Conservation (phyloP, 805 yeast genomes). For the Pichia manshurica region DNA sequence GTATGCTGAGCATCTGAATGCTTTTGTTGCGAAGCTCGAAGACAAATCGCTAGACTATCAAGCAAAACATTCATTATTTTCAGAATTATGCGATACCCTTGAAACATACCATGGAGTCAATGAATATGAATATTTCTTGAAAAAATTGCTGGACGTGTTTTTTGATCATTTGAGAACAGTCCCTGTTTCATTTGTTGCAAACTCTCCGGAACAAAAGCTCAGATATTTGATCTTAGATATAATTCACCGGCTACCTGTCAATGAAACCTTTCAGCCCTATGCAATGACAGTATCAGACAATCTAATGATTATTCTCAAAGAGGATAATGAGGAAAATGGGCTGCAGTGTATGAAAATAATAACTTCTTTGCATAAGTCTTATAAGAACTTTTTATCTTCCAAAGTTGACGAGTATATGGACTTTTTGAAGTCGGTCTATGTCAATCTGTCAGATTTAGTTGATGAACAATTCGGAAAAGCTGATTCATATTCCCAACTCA, state of each 20-base stretch:
- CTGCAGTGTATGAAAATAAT: conserved; percentile 82
- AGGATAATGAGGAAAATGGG: conserved; percentile 95
- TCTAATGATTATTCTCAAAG: conserved; percentile 53
- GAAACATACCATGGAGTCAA: conserved; percentile 77
- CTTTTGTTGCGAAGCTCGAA: conserved; percentile 56
- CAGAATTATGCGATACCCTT: conserved; percentile 80
- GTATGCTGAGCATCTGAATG: conserved; percentile 54
- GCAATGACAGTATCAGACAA: conserved; percentile 54
- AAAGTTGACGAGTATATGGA: conserved; percentile 76
- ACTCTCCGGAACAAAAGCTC: conserved; percentile 69
- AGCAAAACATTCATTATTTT: conserved; percentile 59
- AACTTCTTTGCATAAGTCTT: conserved; percentile 80
- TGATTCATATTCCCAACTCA: background rate
- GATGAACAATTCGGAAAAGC: conserved; percentile 54
- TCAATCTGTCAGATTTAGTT: conserved; percentile 72
- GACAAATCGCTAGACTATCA: conserved; percentile 52
- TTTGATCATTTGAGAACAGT: conserved; percentile 55
- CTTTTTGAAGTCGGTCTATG: conserved; percentile 68
- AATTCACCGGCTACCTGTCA: conserved; percentile 74
- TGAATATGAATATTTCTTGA: conserved; percentile 74
- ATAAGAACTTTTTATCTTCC: conserved; percentile 59
- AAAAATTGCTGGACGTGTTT: conserved; percentile 65
- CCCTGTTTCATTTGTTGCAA: conserved; percentile 64
- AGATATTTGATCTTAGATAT: conserved; percentile 74
- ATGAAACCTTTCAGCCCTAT: conserved; percentile 72